Conservation (phyloP, 495 filamentous ascomycete species). For the Margaritispora aquatica region DNA sequence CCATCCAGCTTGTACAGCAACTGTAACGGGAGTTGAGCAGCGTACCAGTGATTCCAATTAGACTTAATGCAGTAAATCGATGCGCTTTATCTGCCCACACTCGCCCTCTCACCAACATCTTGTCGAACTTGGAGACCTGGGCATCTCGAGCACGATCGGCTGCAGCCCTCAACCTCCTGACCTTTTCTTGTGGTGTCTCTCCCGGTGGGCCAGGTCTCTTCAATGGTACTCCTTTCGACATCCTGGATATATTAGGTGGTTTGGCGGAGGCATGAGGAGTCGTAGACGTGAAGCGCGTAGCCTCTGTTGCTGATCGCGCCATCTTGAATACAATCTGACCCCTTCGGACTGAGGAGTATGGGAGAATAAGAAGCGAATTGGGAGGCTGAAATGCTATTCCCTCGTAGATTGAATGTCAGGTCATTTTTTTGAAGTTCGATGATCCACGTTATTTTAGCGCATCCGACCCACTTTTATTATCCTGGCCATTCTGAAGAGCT, state of each 20-base stretch:
- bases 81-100: conserved; percentile 79
- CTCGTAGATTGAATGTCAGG: conserved; percentile 17
- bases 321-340: conserved; percentile 30
- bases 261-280: conserved; percentile 81
- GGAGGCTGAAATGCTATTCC: conserved; percentile 4
- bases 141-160: conserved; percentile 63
- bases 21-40: neutral
- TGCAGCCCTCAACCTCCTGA: conserved; percentile 76
- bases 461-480: neutral
- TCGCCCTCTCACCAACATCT: conserved; percentile 59
- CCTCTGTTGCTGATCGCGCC: conserved; percentile 85
- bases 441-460: conserved; percentile 13
- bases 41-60: conserved; percentile 77
- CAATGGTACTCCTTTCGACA: conserved; percentile 26
- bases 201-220: conserved; percentile 19
- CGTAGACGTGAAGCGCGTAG: conserved; percentile 92
- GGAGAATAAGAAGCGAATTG: neutral
- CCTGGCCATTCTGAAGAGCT: neutral
- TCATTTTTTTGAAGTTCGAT: conserved; percentile 17
- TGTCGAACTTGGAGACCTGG: conserved; percentile 61
- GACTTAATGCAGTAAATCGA: conserved; percentile 60
- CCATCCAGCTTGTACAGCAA: neutral
- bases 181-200: conserved; percentile 88
- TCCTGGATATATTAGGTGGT: conserved; percentile 28
- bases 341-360: neutral